Percentiles rank a stretch among this genome's conserved stretches.
These are phyloP conservation scores for Dioscorea alata DNA, from an alignment of 106 monocot genomes.

Conservation along the genomic window DNA sequence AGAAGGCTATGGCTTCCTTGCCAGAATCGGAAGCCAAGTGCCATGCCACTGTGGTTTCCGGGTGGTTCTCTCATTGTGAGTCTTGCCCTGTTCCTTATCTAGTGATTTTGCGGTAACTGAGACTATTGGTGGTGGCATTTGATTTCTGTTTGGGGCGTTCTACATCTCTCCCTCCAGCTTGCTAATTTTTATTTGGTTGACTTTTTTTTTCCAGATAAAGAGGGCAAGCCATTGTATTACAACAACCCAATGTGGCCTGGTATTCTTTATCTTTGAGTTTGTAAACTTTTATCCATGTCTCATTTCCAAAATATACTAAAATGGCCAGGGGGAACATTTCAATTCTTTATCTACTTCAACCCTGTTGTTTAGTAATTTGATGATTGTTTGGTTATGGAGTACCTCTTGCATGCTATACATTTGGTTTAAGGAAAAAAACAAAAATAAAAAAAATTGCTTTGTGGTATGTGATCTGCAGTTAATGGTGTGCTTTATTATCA, in stretches of 20 bases:
- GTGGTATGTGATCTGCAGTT: no score
- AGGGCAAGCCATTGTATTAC: conserved; percentile 42
- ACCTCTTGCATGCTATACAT: no score
- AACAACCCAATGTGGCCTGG: conserved; percentile 98
- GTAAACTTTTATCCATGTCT: no score
- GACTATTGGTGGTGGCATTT: not conserved
- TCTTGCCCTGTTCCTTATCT: conserved; percentile 7
- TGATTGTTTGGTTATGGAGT: no score
- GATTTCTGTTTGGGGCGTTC: not conserved
- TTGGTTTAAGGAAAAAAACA: no score
- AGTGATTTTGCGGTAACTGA: not conserved
- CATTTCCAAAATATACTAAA: no score
- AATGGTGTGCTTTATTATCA: no score
- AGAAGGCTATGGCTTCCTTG: conserved; percentile 27
- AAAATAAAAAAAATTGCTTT: no score
- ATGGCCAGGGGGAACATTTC: no score
- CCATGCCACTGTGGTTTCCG: conserved; percentile 38
- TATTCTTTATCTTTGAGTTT: conserved; percentile 12
- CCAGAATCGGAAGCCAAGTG: conserved; percentile 36
- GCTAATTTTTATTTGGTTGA: not conserved
- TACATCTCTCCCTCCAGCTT: not conserved
- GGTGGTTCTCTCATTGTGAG: conserved; percentile 41
- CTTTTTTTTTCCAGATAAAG: conserved; percentile 38
- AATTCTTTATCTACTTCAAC: no score
- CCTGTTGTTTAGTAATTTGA: no score